A percentile compares a stretch with the other conserved stretches of the same genome.
These are phyloP conservation scores for Inonotus obliquus DNA, from an alignment of 1,284 basidiomycete genomes.

Conservation along the genomic window DNA sequence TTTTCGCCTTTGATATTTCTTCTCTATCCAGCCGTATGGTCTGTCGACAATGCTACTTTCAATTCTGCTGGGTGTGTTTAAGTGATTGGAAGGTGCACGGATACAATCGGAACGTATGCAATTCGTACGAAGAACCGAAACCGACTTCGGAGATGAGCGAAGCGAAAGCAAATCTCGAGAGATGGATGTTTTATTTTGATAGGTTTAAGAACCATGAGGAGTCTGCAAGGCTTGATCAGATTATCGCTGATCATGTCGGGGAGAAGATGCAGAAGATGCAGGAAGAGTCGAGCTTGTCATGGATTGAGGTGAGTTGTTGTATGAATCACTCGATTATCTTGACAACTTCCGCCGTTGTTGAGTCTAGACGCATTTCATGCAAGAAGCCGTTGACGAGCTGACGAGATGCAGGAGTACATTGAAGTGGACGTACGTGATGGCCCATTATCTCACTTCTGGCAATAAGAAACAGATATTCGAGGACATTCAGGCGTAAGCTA, in stretches of 20 bases:
- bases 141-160: slow-evolving; percentile 45
- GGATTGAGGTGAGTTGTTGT: slow-evolving; percentile 53
- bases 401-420: slow-evolving; percentile 54
- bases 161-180: slow-evolving; percentile 51
- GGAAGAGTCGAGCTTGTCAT: slow-evolving; percentile 49
- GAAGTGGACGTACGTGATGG: slow-evolving; percentile 73
- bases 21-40: slow-evolving; percentile 37
- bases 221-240: slow-evolving; percentile 56
- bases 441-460: slow-evolving; percentile 56
- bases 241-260: slow-evolving; percentile 54
- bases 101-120: slow-evolving; percentile 57
- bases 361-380: slow-evolving; percentile 49
- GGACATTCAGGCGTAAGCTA: slow-evolving; percentile 51
- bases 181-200: slow-evolving; percentile 66
- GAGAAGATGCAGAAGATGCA: slow-evolving; percentile 71
- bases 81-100: slow-evolving; percentile 64
- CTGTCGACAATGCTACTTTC: slow-evolving; percentile 54
- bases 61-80: slow-evolving; percentile 74
- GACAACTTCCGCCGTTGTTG: background rate
- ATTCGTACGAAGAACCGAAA: slow-evolving; percentile 59
- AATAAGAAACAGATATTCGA: slow-evolving; percentile 68
- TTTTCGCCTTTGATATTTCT: background rate
- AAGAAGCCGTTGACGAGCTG: slow-evolving; percentile 55
- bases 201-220: slow-evolving; percentile 68
- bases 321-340: background rate